A percentile compares a stretch with the other conserved stretches of the same genome.
These are phyloP conservation scores for Physcomitrellopsis africana DNA, from an alignment of 225 moss, liverwort and hornwort species.

Conservation along the genomic window DNA sequence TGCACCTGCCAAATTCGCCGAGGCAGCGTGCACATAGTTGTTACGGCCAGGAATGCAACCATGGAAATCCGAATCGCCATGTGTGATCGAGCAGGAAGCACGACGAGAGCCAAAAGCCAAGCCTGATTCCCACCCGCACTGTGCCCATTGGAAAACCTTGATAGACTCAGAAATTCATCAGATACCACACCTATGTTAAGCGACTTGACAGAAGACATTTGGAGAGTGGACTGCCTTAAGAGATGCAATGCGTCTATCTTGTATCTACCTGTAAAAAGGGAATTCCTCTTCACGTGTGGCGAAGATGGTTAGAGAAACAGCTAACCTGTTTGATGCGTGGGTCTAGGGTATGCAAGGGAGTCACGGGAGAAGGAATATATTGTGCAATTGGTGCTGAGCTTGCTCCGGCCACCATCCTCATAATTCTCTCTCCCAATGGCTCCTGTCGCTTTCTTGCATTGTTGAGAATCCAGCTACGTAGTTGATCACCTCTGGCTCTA, in stretches of 20 bases:
- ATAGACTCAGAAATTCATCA: constrained; percentile 38
- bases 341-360: constrained; percentile 80
- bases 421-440: constrained; percentile 81
- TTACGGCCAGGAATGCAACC: constrained; percentile 65
- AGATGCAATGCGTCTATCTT: not conserved
- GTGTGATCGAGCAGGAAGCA: constrained; percentile 87
- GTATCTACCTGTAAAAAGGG: too few relatives aligned
- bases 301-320: constrained; percentile 1
- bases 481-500: constrained; percentile 33
- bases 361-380: constrained; percentile 86
- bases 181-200: constrained; percentile 13
- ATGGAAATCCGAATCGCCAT: constrained; percentile 69
- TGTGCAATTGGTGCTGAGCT: constrained; percentile 93
- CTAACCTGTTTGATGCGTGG: constrained; percentile 94
- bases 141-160: constrained; percentile 45
- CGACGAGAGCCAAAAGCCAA: constrained; percentile 92
- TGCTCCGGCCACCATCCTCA: constrained; percentile 93
- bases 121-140: constrained; percentile 72
- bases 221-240: not conserved
- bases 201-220: not conserved
- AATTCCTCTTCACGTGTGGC: not conserved
- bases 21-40: constrained; percentile 65
- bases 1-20: constrained; percentile 88
- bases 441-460: constrained; percentile 58
- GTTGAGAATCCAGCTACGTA: constrained; percentile 56